Evolutionary conservation across 2,329 filamentous ascomycete species (phyloP), one percentile per base, ranked within the genome.

Genomic region (Remersonia thermophila): DNA sequence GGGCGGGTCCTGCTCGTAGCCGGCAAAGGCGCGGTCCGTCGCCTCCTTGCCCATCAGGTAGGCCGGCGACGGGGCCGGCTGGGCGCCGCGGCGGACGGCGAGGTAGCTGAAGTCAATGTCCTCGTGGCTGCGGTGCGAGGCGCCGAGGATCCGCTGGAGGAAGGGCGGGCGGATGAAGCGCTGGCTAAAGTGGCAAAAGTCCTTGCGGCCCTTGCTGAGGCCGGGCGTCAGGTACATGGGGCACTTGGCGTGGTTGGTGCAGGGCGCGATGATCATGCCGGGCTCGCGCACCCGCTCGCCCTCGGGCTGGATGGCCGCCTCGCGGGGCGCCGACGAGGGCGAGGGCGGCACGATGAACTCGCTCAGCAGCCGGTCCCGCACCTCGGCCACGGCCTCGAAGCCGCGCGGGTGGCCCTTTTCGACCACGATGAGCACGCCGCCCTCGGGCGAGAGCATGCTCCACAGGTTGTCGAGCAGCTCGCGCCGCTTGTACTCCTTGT

Each of bases 321-420:
- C 62, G 44, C 28, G 54, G 44, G 31, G 6, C 48, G 62, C 8
- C n/a, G n/a, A n/a, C n/a, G n/a, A n/a, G n/a, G n/a, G n/a, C n/a
- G n/a, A n/a, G n/a, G 60, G 77, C 11, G 75, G 75, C 10, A 76
- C 61, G 38, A 94, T 80, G 53, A 83, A 78, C 30, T 80, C 75
- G 42, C 82, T 73, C 1, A 96, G 66, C 1, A 98, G 63, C 41
- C 83, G 75, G 29, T 86, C 71, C 33, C 91, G 77, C 5, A 87
- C 86, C 32, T 81, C 82, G 9, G 85, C 89, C 28, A 98, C 75
- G 11, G 84, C 83, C 55, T 96, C 91, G 47, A 98, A 98, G 0
- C 91, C 91, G 30, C 84, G 76, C 10, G 86, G 83, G 10, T 93
- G 74, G 0, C 86, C 91, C 56, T 95, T 96, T 56, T 98, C 91